These are phyloP conservation scores for Exophiala mesophila DNA, from an alignment of 2,329 filamentous ascomycete genomes.

Conservation along the genomic window DNA sequence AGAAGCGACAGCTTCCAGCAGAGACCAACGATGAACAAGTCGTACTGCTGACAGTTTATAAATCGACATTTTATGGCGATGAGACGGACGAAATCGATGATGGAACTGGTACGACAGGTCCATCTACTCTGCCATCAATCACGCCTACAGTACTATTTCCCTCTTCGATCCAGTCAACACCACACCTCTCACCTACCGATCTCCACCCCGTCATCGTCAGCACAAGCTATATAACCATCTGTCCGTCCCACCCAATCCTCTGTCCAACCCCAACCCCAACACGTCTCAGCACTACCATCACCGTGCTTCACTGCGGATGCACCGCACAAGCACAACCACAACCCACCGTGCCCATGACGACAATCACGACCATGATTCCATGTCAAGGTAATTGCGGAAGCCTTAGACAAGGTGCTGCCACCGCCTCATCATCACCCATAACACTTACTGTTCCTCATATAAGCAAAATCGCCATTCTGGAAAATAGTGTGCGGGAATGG, in stretches of 20 bases:
- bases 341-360: slow-evolving; percentile 21
- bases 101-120: background rate
- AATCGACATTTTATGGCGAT: slow-evolving; percentile 9
- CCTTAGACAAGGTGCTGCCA: too few species aligned
- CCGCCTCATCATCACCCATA: too few species aligned
- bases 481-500: too few species aligned
- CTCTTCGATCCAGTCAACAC: background rate
- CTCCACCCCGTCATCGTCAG: slow-evolving; percentile 18
- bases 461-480: too few species aligned
- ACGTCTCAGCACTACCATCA: slow-evolving; percentile 16
- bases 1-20: slow-evolving; percentile 9
- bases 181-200: slow-evolving; percentile 10
- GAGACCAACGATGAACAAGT: slow-evolving; percentile 9
- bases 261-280: slow-evolving; percentile 12
- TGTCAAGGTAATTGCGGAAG: too few species aligned
- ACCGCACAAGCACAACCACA: slow-evolving; percentile 13
- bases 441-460: too few species aligned
- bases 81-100: slow-evolving; percentile 3
- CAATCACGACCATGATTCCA: too few species aligned
- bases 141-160: background rate
- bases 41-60: slow-evolving; percentile 19
- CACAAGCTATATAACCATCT: slow-evolving; percentile 21
- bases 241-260: slow-evolving; percentile 7
- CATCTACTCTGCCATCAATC: background rate
- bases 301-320: slow-evolving; percentile 21